Evolutionary conservation across 2,329 filamentous ascomycete species (phyloP), one percentile per base, ranked within the genome.

Genomic region (Ceratocystis lukuohia): DNA sequence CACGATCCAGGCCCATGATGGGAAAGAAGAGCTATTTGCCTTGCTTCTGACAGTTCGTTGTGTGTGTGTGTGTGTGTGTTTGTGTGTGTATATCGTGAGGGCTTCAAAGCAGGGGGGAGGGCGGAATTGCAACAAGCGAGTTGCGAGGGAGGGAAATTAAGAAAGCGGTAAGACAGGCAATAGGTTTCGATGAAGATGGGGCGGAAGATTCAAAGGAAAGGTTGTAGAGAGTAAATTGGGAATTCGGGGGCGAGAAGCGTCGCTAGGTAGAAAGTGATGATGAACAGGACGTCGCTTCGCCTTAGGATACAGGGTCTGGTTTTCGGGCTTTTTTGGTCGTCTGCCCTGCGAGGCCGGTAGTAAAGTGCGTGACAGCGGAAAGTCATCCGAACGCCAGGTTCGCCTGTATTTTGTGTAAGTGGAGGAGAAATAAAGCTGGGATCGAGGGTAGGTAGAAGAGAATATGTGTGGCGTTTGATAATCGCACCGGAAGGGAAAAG

Each of bases 1-100:
- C 65, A 63, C 66, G 62, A 65, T 67, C 63, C 46, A 46, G 50
- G 62, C 62, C 65, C 65, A 66, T 66, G 22, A 48, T 61, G 65
- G 61, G 48, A 59, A 30, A 59, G 28, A 33, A 37, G 28, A 25
- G 30, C 28, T 20, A 37, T 30, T 30, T 28, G 25, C 33, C n/a
- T 59, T 15, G 28, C 17, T n/a, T 30, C 30, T 37, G 1, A 59
- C 28, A 37, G 20, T n/a, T 59, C 28, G 56, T 30, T n/a, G 56
- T n/a, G 7, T 53, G 12, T 53, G 48, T 53, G 48, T 53, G 22
- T 53, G 5, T 53, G 48, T n/a, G 56, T 28, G 28, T 28, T 28
- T 10, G 17, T 53, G 22, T 53, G 22, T 53, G 1, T 59, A 30
- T 59, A 59, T 59, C 28, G 56, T 37, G 56, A 59, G 7, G 28